Evolutionary conservation across 1,284 basidiomycete genomes (phyloP).

Genomic region (Fomes fomentarius): DNA sequence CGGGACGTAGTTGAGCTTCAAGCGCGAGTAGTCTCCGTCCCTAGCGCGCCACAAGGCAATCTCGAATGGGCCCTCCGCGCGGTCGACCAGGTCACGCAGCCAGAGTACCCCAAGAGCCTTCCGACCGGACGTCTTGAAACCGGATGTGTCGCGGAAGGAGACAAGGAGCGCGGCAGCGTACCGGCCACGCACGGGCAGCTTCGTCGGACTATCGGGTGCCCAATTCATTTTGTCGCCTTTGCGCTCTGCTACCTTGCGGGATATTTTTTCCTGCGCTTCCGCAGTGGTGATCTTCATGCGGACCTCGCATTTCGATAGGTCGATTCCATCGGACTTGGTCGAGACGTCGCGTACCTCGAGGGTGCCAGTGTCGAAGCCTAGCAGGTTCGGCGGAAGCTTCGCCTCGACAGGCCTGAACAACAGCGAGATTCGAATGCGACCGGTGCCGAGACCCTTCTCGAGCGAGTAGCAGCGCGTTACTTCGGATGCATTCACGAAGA

Average conservation of each 20-base stretch:
- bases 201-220: constrained; percentile 47
- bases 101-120: constrained; percentile 64
- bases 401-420: constrained; percentile 60
- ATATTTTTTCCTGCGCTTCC: constrained; percentile 32
- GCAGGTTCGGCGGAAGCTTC: constrained; percentile 56
- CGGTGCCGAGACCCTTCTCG: constrained; percentile 58
- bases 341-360: constrained; percentile 47
- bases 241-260: constrained; percentile 49
- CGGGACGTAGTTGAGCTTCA: constrained; percentile 63
- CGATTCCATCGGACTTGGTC: constrained; percentile 33
- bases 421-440: constrained; percentile 50
- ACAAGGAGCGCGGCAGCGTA: constrained; percentile 61
- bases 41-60: constrained; percentile 41
- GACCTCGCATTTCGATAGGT: constrained; percentile 34
- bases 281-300: constrained; percentile 37
- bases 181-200: constrained; percentile 62
- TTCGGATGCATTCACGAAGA: constrained; percentile 47
- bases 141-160: constrained; percentile 51
- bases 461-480: constrained; percentile 51
- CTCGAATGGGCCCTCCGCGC: constrained; percentile 42
- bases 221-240: constrained; percentile 48
- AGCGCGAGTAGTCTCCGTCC: constrained; percentile 41
- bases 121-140: constrained; percentile 40
- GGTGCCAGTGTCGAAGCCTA: constrained; percentile 70
- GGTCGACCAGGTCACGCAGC: constrained; percentile 58